Evolutionary conservation across 441 rosid species (phyloP), one percentile per base, ranked within the genome.

Genomic region (Aleurites moluccanus): DNA sequence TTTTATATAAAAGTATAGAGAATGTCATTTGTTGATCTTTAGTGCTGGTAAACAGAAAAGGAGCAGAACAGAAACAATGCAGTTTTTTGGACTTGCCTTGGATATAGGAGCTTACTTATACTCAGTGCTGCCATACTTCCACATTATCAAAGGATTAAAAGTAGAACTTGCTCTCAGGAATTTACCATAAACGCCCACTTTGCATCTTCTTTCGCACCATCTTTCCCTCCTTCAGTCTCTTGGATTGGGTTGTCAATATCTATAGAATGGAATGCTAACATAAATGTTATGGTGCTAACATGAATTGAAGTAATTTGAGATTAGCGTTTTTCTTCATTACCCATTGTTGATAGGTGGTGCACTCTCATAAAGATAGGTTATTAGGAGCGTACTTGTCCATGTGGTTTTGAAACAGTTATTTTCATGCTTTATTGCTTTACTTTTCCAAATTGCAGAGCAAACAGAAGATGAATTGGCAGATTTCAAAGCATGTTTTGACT

Each of bases 391-490:
- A 6, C 13, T 40, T 15, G 49, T 35, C 21, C 52, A 33, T 47
- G 30, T 55, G 55, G 67, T 25, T 52, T 73, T 64, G 60, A 56
- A 40, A 30, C 25, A 53, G 40, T 30, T 53, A 50, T 52, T 45
- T 73, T 45, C 8, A 38, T 64, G 25, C 38, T 30, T 53, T 55
- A 4, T 57, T 49, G 49, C 21, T 27, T 74, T 15, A 1, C 42
- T 44, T 66, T 70, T 74, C 74, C 47, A 25, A 28, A 64, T 64
- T 82, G 75, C 94, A 91, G 99, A 84, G 72, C 67, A 83, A 77
- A 66, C 88, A 9, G 77, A 86, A 80, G 97, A 88, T 18, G 95
- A 89, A 74, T 79, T 88, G 80, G 77, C 72, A 66, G 98, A 91
- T 88, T 85, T 93, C 75, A 86, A 77, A 80, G 82, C 83, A 56